These are phyloP conservation scores for Kodamaea laetipori DNA, from an alignment of 805 yeast species.

Conservation along the genomic window DNA sequence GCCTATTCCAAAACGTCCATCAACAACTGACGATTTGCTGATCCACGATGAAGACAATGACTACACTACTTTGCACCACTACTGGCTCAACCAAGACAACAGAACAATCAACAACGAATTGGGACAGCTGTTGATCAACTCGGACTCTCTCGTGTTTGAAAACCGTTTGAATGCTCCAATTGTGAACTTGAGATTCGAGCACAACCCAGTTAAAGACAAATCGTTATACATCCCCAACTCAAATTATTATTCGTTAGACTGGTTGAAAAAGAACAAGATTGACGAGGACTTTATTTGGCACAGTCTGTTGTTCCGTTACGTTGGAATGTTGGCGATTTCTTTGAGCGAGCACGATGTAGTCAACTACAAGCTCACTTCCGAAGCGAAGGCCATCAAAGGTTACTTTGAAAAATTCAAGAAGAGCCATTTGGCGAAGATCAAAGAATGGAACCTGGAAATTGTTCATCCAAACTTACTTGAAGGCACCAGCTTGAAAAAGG, in stretches of 20 bases:
- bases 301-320: conserved; percentile 35
- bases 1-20: conserved; percentile 31
- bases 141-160: conserved; percentile 36
- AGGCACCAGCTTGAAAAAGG: not conserved
- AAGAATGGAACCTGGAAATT: not conserved
- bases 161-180: conserved; percentile 32
- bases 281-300: conserved; percentile 34
- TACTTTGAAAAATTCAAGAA: conserved; percentile 22
- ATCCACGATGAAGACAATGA: conserved; percentile 21
- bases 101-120: conserved; percentile 32
- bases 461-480: not conserved
- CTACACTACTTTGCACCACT: conserved; percentile 32
- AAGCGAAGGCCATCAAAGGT: conserved; percentile 20
- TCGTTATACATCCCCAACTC: conserved; percentile 37
- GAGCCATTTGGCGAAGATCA: not conserved
- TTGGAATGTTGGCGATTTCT: conserved; percentile 39
- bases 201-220: conserved; percentile 30
- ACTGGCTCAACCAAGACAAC: conserved; percentile 40
- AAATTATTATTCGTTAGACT: conserved; percentile 33
- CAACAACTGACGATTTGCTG: conserved; percentile 3
- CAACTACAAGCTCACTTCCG: conserved; percentile 26
- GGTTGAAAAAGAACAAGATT: conserved; percentile 30
- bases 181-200: conserved; percentile 35
- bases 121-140: conserved; percentile 25
- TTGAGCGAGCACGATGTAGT: conserved; percentile 44